Conservation (phyloP, 768 basidiomycete genomes). For the Polyporus arcularius region DNA sequence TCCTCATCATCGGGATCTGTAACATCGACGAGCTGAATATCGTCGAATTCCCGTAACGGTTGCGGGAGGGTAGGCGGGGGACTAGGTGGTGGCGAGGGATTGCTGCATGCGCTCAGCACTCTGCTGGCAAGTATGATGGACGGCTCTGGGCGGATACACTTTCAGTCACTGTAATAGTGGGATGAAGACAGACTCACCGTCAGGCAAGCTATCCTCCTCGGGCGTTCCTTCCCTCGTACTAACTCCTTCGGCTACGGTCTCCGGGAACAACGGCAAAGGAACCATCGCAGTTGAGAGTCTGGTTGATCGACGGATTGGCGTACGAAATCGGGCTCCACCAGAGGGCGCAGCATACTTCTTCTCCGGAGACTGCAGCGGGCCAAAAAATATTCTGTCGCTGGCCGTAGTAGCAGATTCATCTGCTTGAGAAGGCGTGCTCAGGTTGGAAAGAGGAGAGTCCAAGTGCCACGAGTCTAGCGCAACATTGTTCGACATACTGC, state of each 20-base stretch:
- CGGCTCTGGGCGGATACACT: constrained; percentile 47
- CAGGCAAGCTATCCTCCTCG: constrained; percentile 34
- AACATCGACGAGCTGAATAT: constrained; percentile 9
- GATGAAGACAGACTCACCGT: constrained; percentile 21
- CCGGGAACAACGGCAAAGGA: constrained; percentile 10
- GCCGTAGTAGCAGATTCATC: constrained; percentile 36
- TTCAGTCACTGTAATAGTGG: not conserved
- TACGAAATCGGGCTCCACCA: constrained; percentile 30
- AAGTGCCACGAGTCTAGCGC: constrained; percentile 10
- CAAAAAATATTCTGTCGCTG: constrained; percentile 49
- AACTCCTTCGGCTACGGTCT: constrained; percentile 30
- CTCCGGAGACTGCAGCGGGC: constrained; percentile 54
- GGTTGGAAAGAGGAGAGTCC: constrained; percentile 9
- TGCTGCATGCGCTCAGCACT: constrained; percentile 70
- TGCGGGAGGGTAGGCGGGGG: constrained; percentile 17
- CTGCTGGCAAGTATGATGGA: constrained; percentile 65
- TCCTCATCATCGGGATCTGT: not conserved
- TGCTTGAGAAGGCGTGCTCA: constrained; percentile 16
- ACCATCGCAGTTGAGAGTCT: constrained; percentile 44
- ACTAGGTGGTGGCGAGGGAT: constrained; percentile 69
- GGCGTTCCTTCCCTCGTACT: constrained; percentile 24
- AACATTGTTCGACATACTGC: constrained; percentile 22
- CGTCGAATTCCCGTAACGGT: constrained; percentile 15
- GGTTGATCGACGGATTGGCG: constrained; percentile 50
- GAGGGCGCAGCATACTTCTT: constrained; percentile 42